Evolutionary conservation across 768 basidiomycete species (phyloP).

Genomic region (Coprinopsis sp.): DNA sequence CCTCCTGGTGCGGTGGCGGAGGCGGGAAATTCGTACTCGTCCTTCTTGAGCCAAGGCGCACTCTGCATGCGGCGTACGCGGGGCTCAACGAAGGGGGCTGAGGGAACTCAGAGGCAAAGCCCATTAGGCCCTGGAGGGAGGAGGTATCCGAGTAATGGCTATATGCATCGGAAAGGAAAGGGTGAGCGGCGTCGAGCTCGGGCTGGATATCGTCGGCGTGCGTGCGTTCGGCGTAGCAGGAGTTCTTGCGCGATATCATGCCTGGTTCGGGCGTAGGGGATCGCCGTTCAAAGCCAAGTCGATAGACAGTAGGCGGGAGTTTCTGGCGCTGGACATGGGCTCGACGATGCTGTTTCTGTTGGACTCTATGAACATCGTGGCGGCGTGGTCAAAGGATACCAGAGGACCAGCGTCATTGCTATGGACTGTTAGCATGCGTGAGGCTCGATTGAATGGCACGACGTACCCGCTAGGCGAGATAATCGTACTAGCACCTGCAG

Average conservation of each 20-base stretch:
- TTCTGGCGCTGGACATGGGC: background rate
- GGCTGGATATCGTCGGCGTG: background rate
- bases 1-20: constrained; percentile 2
- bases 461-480: background rate
- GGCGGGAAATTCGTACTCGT: constrained; percentile 17
- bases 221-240: background rate
- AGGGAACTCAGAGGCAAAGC: constrained; percentile 34
- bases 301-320: background rate
- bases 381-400: constrained; percentile 1
- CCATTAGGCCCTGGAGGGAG: constrained; percentile 27
- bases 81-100: constrained; percentile 40
- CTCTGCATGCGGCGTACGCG: constrained; percentile 39
- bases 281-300: background rate
- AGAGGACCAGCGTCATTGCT: background rate
- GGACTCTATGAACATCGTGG: background rate
- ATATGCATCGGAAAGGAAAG: constrained; percentile 24
- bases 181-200: constrained; percentile 24
- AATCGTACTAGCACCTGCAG: background rate
- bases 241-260: background rate
- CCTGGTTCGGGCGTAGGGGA: too few species aligned
- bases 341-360: background rate
- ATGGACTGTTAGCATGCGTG: background rate
- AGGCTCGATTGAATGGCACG: too few species aligned
- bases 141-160: constrained; percentile 32
- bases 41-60: constrained; percentile 36